phyloP scores from a whole-genome alignment of 2,329 filamentous ascomycete genomes.

The Leptosphaerulina australis region DNA sequence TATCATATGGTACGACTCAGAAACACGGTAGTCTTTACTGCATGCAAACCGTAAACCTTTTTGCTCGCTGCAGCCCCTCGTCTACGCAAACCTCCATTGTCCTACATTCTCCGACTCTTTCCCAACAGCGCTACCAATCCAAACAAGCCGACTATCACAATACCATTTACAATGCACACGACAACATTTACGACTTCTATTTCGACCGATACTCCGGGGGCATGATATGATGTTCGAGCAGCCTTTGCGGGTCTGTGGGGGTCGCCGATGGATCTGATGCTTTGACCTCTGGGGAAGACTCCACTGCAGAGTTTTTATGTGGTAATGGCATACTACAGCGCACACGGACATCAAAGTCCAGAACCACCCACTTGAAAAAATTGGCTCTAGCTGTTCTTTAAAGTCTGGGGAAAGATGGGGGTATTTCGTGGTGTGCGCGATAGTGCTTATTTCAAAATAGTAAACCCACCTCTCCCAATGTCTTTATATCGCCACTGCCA shows the following conservation, averaged over 20 bases:
- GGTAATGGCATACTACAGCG: conserved; percentile 28
- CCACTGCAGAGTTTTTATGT: conserved; percentile 12
- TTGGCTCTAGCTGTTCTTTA: neutral
- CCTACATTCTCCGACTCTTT: neutral
- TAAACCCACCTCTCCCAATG: too few species aligned
- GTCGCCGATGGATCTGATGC: conserved; percentile 1
- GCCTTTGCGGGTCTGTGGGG: conserved; percentile 12
- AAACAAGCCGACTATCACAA: conserved; percentile 1
- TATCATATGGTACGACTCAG: too few species aligned
- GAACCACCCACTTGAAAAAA: conserved; percentile 2
- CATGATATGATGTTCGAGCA: neutral
- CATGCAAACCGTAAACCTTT: too few species aligned
- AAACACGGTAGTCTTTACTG: too few species aligned
- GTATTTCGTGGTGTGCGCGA: too few species aligned
- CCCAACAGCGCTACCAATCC: neutral
- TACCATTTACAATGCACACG: neutral
- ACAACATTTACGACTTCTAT: neutral
- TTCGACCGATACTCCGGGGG: too few species aligned
- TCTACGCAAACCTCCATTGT: neutral
- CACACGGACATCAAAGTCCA: neutral
- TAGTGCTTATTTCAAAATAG: too few species aligned
- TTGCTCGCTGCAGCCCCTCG: too few species aligned
- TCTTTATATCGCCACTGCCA: too few species aligned
- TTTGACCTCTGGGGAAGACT: conserved; percentile 16
- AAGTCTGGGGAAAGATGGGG: conserved; percentile 9